Conservation (phyloP, 345 rosid genomes). For the Eucalyptus erythrocorys region DNA sequence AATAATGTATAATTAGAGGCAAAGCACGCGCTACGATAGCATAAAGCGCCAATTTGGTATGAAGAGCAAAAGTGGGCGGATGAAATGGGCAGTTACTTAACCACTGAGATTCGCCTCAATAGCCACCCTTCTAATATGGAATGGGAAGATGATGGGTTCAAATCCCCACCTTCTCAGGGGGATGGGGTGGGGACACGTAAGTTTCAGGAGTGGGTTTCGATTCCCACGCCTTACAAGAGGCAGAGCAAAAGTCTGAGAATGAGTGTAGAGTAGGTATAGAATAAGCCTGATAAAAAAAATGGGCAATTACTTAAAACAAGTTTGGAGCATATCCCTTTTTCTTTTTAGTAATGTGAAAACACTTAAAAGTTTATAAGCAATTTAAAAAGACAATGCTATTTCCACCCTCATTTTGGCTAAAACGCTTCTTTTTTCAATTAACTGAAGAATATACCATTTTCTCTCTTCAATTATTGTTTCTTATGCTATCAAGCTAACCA, state of each 20-base stretch:
- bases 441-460: background rate
- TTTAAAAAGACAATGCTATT: background rate
- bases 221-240: no score
- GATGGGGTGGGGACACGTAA: no score
- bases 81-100: background rate
- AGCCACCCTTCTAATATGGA: no score
- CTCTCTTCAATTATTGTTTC: background rate
- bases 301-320: background rate
- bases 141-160: no score
- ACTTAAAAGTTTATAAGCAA: background rate
- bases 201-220: no score
- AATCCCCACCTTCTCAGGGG: no score
- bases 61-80: background rate
- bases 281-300: no score
- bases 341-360: background rate
- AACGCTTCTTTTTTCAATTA: background rate
- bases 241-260: no score
- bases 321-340: background rate
- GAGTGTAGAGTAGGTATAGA: no score
- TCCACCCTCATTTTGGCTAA: background rate
- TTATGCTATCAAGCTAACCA: background rate
- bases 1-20: no score
- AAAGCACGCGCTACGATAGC: background rate
- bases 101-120: no score
- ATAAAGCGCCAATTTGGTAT: background rate